These are phyloP conservation scores for Collybia sp. DNA, from an alignment of 768 basidiomycete genomes.

Conservation along the genomic window DNA sequence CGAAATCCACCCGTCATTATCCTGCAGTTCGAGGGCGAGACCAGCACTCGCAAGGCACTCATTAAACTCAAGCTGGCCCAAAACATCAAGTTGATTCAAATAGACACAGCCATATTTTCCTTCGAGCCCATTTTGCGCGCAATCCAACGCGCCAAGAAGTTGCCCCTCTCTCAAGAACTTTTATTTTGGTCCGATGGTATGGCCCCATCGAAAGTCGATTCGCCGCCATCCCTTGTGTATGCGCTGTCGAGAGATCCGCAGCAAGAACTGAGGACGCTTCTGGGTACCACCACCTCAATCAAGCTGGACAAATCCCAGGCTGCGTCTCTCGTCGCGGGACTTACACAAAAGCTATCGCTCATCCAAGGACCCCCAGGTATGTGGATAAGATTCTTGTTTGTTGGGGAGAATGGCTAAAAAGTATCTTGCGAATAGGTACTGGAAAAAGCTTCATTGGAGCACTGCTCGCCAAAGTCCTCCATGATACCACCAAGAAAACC, in stretches of 20 bases:
- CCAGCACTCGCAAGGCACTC: constrained; percentile 33
- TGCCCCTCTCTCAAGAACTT: constrained; percentile 49
- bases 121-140: constrained; percentile 59
- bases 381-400: constrained; percentile 6
- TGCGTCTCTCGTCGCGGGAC: constrained; percentile 40
- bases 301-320: constrained; percentile 49
- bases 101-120: constrained; percentile 58
- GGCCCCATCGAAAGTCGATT: constrained; percentile 4
- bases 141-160: constrained; percentile 37
- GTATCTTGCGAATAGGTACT: constrained; percentile 40
- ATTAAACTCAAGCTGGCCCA: constrained; percentile 26
- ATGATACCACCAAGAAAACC: constrained; percentile 38
- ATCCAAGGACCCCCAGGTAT: constrained; percentile 73
- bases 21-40: constrained; percentile 45
- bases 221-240: constrained; percentile 12
- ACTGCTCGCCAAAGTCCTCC: constrained; percentile 54
- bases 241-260: constrained; percentile 23
- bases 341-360: constrained; percentile 52
- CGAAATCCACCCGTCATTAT: constrained; percentile 44
- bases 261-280: constrained; percentile 33
- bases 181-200: constrained; percentile 43
- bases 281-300: constrained; percentile 34
- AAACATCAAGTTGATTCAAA: constrained; percentile 37
- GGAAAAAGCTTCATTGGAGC: constrained; percentile 75
- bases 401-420: background rate